These are phyloP conservation scores for Exutisphaerella laricina DNA, from an alignment of 2,329 filamentous ascomycete genomes.

Conservation along the genomic window DNA sequence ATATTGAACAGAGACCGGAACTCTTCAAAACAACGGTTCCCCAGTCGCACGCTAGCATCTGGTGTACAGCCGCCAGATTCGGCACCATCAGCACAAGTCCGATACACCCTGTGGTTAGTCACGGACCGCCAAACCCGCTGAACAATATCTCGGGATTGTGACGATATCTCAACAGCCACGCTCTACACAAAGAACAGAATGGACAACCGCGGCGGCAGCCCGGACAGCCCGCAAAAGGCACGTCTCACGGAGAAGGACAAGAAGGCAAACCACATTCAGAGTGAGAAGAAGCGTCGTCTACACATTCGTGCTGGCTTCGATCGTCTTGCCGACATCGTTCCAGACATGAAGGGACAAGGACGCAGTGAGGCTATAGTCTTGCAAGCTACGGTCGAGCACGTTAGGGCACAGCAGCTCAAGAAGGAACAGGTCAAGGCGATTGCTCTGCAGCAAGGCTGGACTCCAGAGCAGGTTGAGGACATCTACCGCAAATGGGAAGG, in stretches of 20 bases:
- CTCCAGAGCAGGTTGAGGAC: constrained; percentile 11
- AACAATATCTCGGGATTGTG: too few species aligned
- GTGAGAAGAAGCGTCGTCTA: constrained; percentile 60
- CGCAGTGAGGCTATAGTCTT: constrained; percentile 83
- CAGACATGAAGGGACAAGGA: constrained; percentile 74
- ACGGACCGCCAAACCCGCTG: too few species aligned
- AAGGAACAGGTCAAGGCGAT: constrained; percentile 34
- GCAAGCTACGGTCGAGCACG: constrained; percentile 45
- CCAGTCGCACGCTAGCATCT: too few species aligned
- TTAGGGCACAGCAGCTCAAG: constrained; percentile 38
- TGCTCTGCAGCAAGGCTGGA: constrained; percentile 26
- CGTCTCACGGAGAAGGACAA: constrained; percentile 65
- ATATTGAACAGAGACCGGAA: too few species aligned
- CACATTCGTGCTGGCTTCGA: constrained; percentile 83
- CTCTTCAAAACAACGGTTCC: too few species aligned
- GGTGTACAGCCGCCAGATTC: too few species aligned
- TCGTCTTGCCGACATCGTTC: constrained; percentile 70
- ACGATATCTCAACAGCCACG: too few species aligned
- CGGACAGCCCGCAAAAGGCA: constrained; percentile 42
- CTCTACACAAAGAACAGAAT: too few species aligned
- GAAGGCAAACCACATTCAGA: constrained; percentile 68
- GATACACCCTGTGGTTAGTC: too few species aligned
- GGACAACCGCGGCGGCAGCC: constrained; percentile 2
- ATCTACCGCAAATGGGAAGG: constrained; percentile 13
- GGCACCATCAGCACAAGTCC: too few species aligned